A percentile compares a stretch with the other conserved stretches of the same genome.
phyloP scores from a whole-genome alignment of 2,329 filamentous ascomycete species.

The Fusarium vanettenii region DNA sequence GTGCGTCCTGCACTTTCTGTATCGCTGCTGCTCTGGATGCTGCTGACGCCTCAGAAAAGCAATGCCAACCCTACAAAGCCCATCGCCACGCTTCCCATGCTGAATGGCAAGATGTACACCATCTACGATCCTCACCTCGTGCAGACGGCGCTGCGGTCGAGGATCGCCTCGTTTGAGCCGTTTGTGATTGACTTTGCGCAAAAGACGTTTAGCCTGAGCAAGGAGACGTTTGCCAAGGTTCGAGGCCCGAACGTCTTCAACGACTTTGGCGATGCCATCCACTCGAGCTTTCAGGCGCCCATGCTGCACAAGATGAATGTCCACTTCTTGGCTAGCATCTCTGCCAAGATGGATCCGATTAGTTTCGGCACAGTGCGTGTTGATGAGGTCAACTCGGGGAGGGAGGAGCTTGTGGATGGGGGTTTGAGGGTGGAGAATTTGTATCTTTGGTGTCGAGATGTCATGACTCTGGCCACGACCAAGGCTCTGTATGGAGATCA shows the following conservation, averaged over 20 bases:
- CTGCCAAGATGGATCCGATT: conserved; percentile 22
- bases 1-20: conserved; percentile 40
- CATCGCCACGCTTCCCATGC: conserved; percentile 59
- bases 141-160: conserved; percentile 52
- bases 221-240: conserved; percentile 43
- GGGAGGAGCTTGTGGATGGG: conserved; percentile 18
- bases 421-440: conserved; percentile 49
- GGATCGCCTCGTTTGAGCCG: conserved; percentile 56
- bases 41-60: conserved; percentile 13
- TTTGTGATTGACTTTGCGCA: conserved; percentile 53
- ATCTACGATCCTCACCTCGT: conserved; percentile 55
- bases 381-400: conserved; percentile 13
- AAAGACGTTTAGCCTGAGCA: conserved; percentile 51
- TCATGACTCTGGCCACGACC: conserved; percentile 53
- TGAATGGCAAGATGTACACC: conserved; percentile 57
- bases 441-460: conserved; percentile 52
- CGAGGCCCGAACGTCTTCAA: conserved; percentile 22
- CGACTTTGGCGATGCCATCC: conserved; percentile 48
- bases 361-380: conserved; percentile 7
- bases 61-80: conserved; percentile 40
- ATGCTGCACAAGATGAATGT: conserved; percentile 49
- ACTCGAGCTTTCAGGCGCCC: conserved; percentile 46
- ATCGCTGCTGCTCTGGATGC: background rate
- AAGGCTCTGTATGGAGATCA: conserved; percentile 56
- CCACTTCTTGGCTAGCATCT: conserved; percentile 23